Evolutionary conservation across 306 rosid species (phyloP).

Genomic region (Crotalaria pallida): DNA sequence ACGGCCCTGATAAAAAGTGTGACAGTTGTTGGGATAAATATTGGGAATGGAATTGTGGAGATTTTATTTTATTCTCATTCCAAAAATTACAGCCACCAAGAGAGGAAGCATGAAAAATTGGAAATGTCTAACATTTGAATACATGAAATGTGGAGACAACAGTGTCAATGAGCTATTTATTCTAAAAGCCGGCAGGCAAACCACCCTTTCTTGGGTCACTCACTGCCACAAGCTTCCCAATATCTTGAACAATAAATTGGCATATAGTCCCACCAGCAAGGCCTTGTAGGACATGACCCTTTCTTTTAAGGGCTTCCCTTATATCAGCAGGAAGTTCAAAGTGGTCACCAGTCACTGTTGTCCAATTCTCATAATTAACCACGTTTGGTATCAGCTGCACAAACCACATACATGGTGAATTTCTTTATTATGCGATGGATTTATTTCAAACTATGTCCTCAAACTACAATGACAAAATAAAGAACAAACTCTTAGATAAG

Average conservation of each 20-base stretch:
- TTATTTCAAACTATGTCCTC: neutral
- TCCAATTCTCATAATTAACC: conserved; percentile 76
- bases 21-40: neutral
- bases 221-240: conserved; percentile 55
- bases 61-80: neutral
- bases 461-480: neutral
- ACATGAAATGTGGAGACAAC: neutral
- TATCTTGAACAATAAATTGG: conserved; percentile 51
- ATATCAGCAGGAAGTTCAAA: conserved; percentile 52
- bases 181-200: conserved; percentile 66
- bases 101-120: neutral
- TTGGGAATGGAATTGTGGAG: neutral
- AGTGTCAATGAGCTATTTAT: neutral
- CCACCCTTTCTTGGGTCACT: conserved; percentile 98
- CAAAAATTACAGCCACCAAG: neutral
- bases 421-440: neutral
- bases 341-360: conserved; percentile 59
- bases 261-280: conserved; percentile 59
- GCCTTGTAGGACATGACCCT: conserved; percentile 65
- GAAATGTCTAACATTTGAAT: neutral
- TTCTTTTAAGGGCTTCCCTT: conserved; percentile 50
- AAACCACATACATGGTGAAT: conserved; percentile 7
- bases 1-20: too few species aligned
- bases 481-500: neutral
- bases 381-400: conserved; percentile 67